A percentile compares a stretch with the other conserved stretches of the same genome.
These are phyloP conservation scores for Paecilomyces dactylethromorphus DNA, from an alignment of 2,329 filamentous ascomycete genomes.

Conservation along the genomic window DNA sequence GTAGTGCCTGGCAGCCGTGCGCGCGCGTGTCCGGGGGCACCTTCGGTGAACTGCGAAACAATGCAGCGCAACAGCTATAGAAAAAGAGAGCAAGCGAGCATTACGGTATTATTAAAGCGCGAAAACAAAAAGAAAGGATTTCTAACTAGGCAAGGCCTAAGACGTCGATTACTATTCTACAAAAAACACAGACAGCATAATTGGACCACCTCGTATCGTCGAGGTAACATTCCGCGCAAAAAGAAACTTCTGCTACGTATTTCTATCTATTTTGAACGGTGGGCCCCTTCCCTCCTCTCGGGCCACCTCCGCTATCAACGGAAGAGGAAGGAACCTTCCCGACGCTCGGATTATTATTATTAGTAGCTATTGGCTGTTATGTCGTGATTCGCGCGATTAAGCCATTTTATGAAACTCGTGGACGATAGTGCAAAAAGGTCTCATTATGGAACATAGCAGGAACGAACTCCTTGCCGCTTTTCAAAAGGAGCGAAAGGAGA, in stretches of 20 bases:
- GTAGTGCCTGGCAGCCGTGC: neutral
- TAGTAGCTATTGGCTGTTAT: neutral
- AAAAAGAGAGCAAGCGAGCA: too few relatives aligned
- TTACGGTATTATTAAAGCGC: too few relatives aligned
- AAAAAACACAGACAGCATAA: neutral
- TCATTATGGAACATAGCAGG: too few relatives aligned
- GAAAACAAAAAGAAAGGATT: too few relatives aligned
- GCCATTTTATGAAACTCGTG: neutral
- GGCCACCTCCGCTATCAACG: neutral
- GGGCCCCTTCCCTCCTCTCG: neutral
- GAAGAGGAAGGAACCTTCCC: neutral
- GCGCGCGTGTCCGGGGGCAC: neutral
- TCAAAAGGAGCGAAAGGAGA: too few relatives aligned
- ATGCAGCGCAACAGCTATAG: too few relatives aligned
- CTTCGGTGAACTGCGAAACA: too few relatives aligned
- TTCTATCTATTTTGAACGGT: neutral
- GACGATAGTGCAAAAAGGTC: neutral
- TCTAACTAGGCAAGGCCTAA: too few relatives aligned
- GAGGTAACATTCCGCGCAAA: neutral
- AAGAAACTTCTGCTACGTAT: neutral
- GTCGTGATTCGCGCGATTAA: neutral
- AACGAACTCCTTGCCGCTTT: too few relatives aligned
- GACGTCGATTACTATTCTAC: neutral
- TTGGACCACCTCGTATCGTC: neutral
- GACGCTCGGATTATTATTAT: neutral